Conservation (phyloP, 2,329 filamentous ascomycete species). For the Rhexocercosporidium sp. region DNA sequence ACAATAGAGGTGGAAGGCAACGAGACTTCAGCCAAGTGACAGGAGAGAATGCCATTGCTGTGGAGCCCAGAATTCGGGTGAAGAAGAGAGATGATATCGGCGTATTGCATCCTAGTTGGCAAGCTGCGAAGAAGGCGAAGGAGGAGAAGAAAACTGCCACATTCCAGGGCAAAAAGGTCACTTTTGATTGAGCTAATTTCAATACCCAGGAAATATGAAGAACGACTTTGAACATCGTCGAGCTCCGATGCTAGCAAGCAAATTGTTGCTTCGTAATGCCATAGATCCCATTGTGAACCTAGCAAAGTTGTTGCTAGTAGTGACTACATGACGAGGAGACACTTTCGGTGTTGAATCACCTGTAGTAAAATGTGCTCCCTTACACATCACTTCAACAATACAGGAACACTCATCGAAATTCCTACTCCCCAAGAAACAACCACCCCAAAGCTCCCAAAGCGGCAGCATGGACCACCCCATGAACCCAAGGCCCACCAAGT, state of each 20-base stretch:
- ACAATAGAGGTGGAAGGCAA: conserved; percentile 21
- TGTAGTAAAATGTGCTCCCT: too few species aligned
- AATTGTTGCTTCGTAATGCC: background rate
- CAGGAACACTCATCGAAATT: background rate
- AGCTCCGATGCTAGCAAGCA: background rate
- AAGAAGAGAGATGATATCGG: conserved; percentile 55
- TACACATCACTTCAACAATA: background rate
- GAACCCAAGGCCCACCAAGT: conserved; percentile 35
- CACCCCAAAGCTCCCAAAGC: conserved; percentile 16
- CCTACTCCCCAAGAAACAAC: background rate
- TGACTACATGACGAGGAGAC: background rate
- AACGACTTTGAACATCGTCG: background rate
- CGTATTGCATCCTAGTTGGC: conserved; percentile 67
- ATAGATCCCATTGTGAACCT: background rate
- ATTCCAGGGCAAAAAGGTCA: conserved; percentile 63
- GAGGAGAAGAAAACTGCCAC: conserved; percentile 56
- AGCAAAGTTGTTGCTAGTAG: background rate
- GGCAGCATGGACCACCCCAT: conserved; percentile 34
- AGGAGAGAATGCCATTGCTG: conserved; percentile 37
- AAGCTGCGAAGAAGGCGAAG: conserved; percentile 61
- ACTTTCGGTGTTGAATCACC: background rate
- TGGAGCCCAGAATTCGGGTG: conserved; percentile 36
- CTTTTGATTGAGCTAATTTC: conserved; percentile 53
- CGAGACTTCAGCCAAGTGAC: conserved; percentile 28
- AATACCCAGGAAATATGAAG: conserved; percentile 25